These are phyloP conservation scores for Apiospora kogelbergensis DNA, from an alignment of 2,329 filamentous ascomycete genomes.

Conservation along the genomic window DNA sequence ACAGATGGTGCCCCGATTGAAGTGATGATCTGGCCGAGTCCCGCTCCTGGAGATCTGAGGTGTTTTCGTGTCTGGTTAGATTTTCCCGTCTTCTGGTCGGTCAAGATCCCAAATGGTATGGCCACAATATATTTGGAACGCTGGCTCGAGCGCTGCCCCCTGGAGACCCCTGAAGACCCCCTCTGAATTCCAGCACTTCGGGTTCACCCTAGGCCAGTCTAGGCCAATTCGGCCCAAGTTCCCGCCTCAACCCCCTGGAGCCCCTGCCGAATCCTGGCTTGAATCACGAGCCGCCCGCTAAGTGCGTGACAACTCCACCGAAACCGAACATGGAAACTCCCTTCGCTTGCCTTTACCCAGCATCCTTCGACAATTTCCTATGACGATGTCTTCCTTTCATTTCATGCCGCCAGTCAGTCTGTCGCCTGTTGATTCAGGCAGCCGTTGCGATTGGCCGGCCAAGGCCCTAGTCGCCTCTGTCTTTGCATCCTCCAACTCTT, in stretches of 20 bases:
- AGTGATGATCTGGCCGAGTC: not conserved
- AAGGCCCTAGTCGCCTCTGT: not conserved
- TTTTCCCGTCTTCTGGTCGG: not conserved
- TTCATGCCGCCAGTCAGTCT: not conserved
- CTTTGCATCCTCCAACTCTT: not conserved
- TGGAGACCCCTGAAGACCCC: not conserved
- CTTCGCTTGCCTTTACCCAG: not conserved
- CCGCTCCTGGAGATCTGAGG: not conserved
- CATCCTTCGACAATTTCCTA: not conserved
- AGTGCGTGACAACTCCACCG: not conserved
- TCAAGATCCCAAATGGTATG: not conserved
- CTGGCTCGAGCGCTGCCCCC: not conserved
- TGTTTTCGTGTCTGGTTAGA: not conserved
- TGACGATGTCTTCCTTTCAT: not conserved
- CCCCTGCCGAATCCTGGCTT: not conserved
- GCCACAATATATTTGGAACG: not conserved
- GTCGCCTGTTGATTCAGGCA: too few species aligned
- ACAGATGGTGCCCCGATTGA: not conserved
- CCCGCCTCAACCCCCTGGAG: not conserved
- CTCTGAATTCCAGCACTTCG: not conserved
- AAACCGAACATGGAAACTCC: not conserved
- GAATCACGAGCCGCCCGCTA: slow-evolving; percentile 4
- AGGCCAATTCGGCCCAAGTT: not conserved
- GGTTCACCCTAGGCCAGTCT: not conserved
- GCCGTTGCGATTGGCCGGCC: not conserved